Percentiles rank a stretch among this genome's conserved stretches.
Conservation (phyloP, 2,329 filamentous ascomycete genomes). For the Beauveria scarabaeidicola region DNA sequence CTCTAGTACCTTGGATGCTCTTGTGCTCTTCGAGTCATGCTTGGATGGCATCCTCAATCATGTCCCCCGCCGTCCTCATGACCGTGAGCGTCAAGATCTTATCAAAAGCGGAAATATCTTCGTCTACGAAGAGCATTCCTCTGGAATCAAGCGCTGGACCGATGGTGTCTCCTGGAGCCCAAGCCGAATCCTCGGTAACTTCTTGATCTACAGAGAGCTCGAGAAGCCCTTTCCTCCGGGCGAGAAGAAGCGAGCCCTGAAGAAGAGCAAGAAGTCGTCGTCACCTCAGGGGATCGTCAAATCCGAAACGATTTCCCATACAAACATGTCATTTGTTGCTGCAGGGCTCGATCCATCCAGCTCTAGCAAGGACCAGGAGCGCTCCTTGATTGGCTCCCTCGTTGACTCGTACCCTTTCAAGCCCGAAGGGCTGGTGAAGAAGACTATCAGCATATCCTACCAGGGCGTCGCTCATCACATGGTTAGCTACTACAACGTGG, state of each 20-base stretch:
- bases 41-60: slow-evolving; percentile 62
- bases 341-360: slow-evolving; percentile 13
- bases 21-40: slow-evolving; percentile 73
- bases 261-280: slow-evolving; percentile 45
- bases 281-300: slow-evolving; percentile 29
- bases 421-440: slow-evolving; percentile 74
- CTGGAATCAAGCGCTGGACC: slow-evolving; percentile 90
- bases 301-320: slow-evolving; percentile 19
- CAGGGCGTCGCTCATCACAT: slow-evolving; percentile 72
- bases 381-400: slow-evolving; percentile 64
- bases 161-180: slow-evolving; percentile 89
- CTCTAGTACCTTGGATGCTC: slow-evolving; percentile 62
- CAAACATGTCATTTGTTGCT: slow-evolving; percentile 13
- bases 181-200: slow-evolving; percentile 76
- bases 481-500: slow-evolving; percentile 79
- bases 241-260: slow-evolving; percentile 77
- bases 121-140: slow-evolving; percentile 85
- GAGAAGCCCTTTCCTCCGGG: slow-evolving; percentile 69
- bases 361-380: slow-evolving; percentile 23
- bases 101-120: slow-evolving; percentile 82
- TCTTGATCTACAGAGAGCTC: slow-evolving; percentile 76
- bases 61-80: slow-evolving; percentile 76
- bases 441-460: slow-evolving; percentile 76
- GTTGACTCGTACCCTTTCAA: slow-evolving; percentile 91
- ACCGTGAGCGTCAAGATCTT: slow-evolving; percentile 67